Evolutionary conservation across 495 filamentous ascomycete species (phyloP), one percentile per base, ranked within the genome.

Genomic region (Baudoinia panamericana): DNA sequence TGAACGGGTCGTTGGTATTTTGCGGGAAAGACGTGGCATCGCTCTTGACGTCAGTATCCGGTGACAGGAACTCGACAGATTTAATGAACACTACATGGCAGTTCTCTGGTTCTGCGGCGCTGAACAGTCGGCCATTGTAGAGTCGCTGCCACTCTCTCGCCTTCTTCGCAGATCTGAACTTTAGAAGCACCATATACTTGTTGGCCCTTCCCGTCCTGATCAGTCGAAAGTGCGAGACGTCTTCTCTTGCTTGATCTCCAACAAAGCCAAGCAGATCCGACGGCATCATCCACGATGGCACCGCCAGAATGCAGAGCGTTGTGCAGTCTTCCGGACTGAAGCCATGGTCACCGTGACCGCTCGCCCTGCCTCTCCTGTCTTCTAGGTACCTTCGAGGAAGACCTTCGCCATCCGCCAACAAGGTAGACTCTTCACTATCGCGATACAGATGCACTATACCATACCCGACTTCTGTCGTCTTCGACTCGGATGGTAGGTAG

Each of bases 11-110:
- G 47, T 75, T 67, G 17, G 66, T 68, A 38, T 76, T 68, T 23
- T 45, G 40, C 8, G 75, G 75, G 43, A 73, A 77, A 34, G 46
- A 63, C 29, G 64, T 48, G 16, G 57, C 54, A 33, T 61, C 39
- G 51, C 56, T 29, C 21, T 49, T 50, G 21, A 58, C 53, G 24
- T 58, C 42, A 46, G 63, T 25, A 25, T 53, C 53, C 17, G 55
- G 52, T 7, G 63, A 67, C 50, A 77, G 69, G 49, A 82, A 82
- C 45, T 75, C 68, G 28, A 97, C 92, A 8, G 84, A 83, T 54
- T 90, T 93, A 59, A 97, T 79, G 57, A 92, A 95, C 0, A 90
- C 81, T 25, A 95, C 84, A 63, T 94, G 92, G 60, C 90, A 96
- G 28, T 84, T 87, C 62, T 97, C 92, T 25, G 90, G 84, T 76